Evolutionary conservation across 768 basidiomycete genomes (phyloP), one percentile per base, ranked within the genome.

Genomic region (Filobasidium floriforme): DNA sequence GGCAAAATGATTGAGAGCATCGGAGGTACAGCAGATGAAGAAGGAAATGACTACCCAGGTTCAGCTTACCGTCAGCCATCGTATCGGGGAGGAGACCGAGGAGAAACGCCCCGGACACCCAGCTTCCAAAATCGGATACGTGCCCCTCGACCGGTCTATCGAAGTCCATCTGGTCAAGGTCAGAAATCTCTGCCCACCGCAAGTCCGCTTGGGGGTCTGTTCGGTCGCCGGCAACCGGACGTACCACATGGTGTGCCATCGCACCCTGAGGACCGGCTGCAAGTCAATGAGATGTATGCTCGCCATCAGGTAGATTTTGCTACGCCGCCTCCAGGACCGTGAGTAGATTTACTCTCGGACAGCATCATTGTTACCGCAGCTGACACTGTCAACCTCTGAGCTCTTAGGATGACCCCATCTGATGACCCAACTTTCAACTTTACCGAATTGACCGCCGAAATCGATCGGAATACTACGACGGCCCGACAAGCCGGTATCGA

Each of bases 1-100:
- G 84, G 90, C 19, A 85, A 89, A 61, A 92, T 96, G 68, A 87
- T 94, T 76, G 89, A 85, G 68, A 89, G 89, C 54, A 90, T 89
- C 71, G 83, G 84, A 41, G 85, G 84, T 0, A 86, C 87, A 76
- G 88, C 83, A 67, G 90, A 90, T 59, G 90, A 88, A 0, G 78
- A 92, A 7, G 87, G 88, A 68, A 86, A 84, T 69, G 85, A 67
- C 37, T 60, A 61, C 28, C 59, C 65, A n/a, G 60, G 59, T 18
- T 37, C 22, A 1, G 18, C 22, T 18, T 32, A 49, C n/a, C 59
- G 65, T 37, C 46, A 49, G 60, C 54, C 59, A 26, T 44, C 57
- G 26, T 41, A 44, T 29, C 44, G 46, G 4, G 55, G 22, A 28
- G 64, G 46, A 7, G 46, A 60, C 44, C 26, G 3, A 5, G 59